Percentiles rank a stretch among this genome's conserved stretches.
Evolutionary conservation across 306 rosid genomes (phyloP).

Genomic region (Arachis hypogaea): DNA sequence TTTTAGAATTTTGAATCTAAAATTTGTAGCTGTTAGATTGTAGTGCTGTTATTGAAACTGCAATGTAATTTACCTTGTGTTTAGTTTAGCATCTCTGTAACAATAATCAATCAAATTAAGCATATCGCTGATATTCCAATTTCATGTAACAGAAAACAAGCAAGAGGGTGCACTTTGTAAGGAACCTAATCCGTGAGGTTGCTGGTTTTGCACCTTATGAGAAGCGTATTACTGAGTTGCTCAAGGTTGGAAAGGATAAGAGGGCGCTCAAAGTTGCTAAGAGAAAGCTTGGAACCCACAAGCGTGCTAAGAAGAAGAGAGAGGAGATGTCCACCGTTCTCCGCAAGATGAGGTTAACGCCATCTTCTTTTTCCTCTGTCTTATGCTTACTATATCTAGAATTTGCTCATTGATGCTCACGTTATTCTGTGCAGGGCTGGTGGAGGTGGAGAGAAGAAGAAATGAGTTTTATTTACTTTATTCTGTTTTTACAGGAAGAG

Average conservation of each 20-base stretch:
- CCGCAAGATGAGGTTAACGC: constrained; percentile 77
- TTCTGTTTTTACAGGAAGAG: constrained; percentile 5
- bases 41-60: too few species aligned
- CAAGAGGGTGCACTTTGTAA: constrained; percentile 80
- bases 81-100: too few species aligned
- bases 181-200: constrained; percentile 79
- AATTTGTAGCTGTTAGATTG: too few species aligned
- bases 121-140: too few species aligned
- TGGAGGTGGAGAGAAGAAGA: constrained; percentile 86
- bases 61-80: too few species aligned
- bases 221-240: constrained; percentile 92
- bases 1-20: too few species aligned
- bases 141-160: constrained; percentile 66
- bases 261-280: constrained; percentile 84
- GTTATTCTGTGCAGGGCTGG: constrained; percentile 67
- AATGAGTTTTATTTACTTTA: constrained; percentile 36
- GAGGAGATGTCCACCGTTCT: constrained; percentile 92
- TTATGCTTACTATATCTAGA: neutral
- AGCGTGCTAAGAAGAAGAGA: constrained; percentile 91
- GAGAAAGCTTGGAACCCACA: constrained; percentile 86
- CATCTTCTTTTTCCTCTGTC: neutral
- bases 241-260: constrained; percentile 96
- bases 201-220: constrained; percentile 94
- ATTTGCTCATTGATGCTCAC: neutral
- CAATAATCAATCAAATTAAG: too few species aligned